These are phyloP conservation scores for Boletus sp. DNA, from an alignment of 1,284 basidiomycete species.

Conservation along the genomic window DNA sequence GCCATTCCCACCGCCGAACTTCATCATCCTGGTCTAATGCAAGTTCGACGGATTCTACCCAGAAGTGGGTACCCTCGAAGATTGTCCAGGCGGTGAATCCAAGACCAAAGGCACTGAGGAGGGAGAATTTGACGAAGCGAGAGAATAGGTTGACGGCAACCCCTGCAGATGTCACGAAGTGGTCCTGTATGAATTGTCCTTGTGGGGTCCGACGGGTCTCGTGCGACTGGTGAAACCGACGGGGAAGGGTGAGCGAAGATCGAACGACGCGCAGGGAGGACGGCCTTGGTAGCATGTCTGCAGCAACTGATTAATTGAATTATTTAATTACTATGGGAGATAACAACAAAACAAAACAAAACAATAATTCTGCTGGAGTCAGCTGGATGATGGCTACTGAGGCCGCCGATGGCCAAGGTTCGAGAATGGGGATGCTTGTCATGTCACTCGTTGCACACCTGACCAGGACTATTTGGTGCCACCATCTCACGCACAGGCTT, in stretches of 20 bases:
- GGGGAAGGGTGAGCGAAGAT: not conserved
- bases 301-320: not conserved
- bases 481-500: not conserved
- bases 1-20: slow-evolving; percentile 66
- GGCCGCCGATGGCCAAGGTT: too few relatives aligned
- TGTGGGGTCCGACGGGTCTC: slow-evolving; percentile 4
- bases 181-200: slow-evolving; percentile 32
- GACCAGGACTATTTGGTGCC: too few relatives aligned
- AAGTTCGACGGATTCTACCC: slow-evolving; percentile 64
- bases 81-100: slow-evolving; percentile 39
- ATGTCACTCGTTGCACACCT: too few relatives aligned
- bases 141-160: slow-evolving; percentile 37
- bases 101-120: slow-evolving; percentile 38
- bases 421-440: too few relatives aligned
- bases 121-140: slow-evolving; percentile 40
- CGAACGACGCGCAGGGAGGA: slow-evolving; percentile 1
- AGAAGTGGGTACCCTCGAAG: slow-evolving; percentile 64
- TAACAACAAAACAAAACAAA: too few relatives aligned
- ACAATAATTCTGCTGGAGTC: too few relatives aligned
- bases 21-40: slow-evolving; percentile 52
- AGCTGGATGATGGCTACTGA: not conserved
- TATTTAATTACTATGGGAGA: not conserved
- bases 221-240: slow-evolving; percentile 19
- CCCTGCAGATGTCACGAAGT: slow-evolving; percentile 35
- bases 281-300: slow-evolving; percentile 14